Conservation (phyloP, 1,139 yeast genomes). For the Pichia cactophila region DNA sequence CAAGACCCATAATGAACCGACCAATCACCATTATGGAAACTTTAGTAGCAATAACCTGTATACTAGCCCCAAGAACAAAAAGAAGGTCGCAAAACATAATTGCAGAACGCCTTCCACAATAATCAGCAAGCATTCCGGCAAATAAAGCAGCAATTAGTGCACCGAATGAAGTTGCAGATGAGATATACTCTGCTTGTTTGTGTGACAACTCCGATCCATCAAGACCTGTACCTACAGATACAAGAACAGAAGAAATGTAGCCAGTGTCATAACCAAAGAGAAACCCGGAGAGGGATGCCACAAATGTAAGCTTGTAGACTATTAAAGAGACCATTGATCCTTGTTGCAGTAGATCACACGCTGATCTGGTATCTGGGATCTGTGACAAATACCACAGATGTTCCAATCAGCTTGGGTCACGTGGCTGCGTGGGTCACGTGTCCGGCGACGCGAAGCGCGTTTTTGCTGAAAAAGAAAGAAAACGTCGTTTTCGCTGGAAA, state of each 20-base stretch:
- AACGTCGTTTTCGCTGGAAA: no score
- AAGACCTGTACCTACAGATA: constrained; percentile 45
- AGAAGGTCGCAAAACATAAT: constrained; percentile 41
- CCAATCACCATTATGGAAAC: constrained; percentile 51
- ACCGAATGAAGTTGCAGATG: constrained; percentile 51
- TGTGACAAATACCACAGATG: no score
- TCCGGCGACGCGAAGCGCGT: no score
- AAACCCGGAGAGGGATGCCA: constrained; percentile 46
- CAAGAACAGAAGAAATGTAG: constrained; percentile 51
- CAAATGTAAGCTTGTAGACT: constrained; percentile 20
- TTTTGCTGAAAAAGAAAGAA: no score
- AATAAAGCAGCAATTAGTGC: constrained; percentile 46
- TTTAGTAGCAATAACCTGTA: constrained; percentile 39
- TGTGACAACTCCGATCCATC: constrained; percentile 34
- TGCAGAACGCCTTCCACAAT: constrained; percentile 41
- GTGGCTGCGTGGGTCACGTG: no score
- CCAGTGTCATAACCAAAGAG: constrained; percentile 63
- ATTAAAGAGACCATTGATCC: constrained; percentile 17
- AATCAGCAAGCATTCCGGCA: constrained; percentile 45
- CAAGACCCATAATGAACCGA: constrained; percentile 48
- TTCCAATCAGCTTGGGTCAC: no score
- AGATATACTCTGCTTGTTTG: constrained; percentile 46
- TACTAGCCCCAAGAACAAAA: constrained; percentile 43
- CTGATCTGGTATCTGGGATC: no score
- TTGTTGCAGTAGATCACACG: no score